Base-by-base conservation (phyloP, 1,139 yeast species). In the Saccharomyces hybrid region DNA sequence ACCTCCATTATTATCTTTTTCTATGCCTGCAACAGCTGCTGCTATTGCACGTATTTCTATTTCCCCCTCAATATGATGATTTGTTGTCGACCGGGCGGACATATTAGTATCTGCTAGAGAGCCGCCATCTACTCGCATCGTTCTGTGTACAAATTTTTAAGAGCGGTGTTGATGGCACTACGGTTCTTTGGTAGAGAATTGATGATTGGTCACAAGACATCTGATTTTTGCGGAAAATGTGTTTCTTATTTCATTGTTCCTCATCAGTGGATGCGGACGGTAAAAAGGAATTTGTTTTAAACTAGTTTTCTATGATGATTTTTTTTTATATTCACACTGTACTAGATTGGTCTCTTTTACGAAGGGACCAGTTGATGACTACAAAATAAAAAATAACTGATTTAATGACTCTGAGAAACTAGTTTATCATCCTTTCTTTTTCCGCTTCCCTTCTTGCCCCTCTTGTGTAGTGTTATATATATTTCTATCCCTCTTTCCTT, bases 71-170 rank as follows among this genome's bases (percentile, higher is more conserved):
- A 50, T 38, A 62, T 68, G 72, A 69, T 69, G 72, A 69, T 66
- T 64, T 58, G 57, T 63, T 66, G 61, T 66, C 71, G 73, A 69
- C 73, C 73, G 73, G 73, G 73, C 73, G 73, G 72, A 69, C 73
- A 69, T 69, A 69, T 59, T 55, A 67, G 72, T 68, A 68, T 67
- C 61, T 61, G 51, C 31, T 52, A 50, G 54, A 54, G 56, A 62
- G 62, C 59, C 64, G 63, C 57, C 56, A 52, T 56, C 58, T 57
- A 58, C 51, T 57, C 53, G 60, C 57, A 57, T 49, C 57, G 59
- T 58, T 58, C 60, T 62, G 71, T 69, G 72, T 69, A 68, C 71
- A 69, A 65, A 66, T 57, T 65, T 67, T 60, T 60, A 64, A 65
- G 61, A 59, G 55, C 59, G 62, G 58, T 60, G 69, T 59, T 55